Evolutionary conservation across 179 eudicot genomes (phyloP), one percentile per base, ranked within the genome.

Genomic region (Beta corolliflora): DNA sequence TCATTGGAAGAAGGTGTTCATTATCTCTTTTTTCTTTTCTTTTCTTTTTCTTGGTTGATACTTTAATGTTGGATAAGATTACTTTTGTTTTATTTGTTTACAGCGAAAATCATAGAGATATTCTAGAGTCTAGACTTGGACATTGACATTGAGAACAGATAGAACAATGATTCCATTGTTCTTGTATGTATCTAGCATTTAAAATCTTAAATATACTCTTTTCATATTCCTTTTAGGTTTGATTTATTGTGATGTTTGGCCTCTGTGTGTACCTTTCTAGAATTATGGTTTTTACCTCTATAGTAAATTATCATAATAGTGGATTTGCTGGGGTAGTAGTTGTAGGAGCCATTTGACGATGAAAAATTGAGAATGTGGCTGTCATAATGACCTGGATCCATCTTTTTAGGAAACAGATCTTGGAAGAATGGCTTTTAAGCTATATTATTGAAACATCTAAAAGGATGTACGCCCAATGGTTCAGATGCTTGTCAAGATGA

Each of bases 1-100:
- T 94, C 2, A 90, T 94, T 73, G 98, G 98, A 86, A 92, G 92
- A 90, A 94, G 98, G 98, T 94, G 25, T 85, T 81, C 83, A 65
- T 74, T 75, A 64, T 29, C 65, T 55, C 71, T 46, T 45, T n/a
- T 71, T 80, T 25, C n/a, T 76, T 52, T 74, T 69, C 64, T 41
- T 7, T 19, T n/a, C n/a, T 59, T 71, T 8, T 75, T 8, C 75
- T 69, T 79, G 53, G 65, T 61, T 72, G 50, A 52, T 53, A 36
- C n/a, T n/a, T 55, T 36, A 15, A 4, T 72, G 54, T 65, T 54
- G 25, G 31, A 55, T 55, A 15, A 82, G 6, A 58, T 25, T 76
- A 61, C 29, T 55, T 61, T 80, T 60, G 21, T 0, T 23, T 63
- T 64, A 19, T 64, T 44, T 88, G 6, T 81, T 77, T 85, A 89